phyloP scores from a whole-genome alignment of 1,284 basidiomycete species.

The Coniferiporia sulphurascens region DNA sequence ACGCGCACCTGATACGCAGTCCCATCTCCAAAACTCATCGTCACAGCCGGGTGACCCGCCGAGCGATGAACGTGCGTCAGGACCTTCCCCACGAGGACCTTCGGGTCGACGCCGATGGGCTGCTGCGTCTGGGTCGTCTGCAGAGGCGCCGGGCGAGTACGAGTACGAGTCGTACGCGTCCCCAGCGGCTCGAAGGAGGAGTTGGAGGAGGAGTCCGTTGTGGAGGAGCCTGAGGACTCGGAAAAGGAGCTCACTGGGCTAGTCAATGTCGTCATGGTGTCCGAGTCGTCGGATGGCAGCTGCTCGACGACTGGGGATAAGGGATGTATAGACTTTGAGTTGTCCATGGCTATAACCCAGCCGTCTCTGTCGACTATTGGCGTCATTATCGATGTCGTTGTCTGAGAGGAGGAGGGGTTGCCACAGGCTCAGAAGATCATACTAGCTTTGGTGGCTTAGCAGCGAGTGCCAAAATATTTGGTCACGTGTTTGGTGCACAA shows the following conservation, averaged over 20 bases:
- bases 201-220: slow-evolving; percentile 19
- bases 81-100: slow-evolving; percentile 46
- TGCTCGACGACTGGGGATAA: not conserved
- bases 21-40: slow-evolving; percentile 50
- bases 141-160: slow-evolving; percentile 30
- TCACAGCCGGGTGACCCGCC: slow-evolving; percentile 48
- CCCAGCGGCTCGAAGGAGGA: slow-evolving; percentile 17
- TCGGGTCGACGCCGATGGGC: slow-evolving; percentile 47
- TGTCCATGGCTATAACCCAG: slow-evolving; percentile 4
- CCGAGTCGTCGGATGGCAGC: slow-evolving; percentile 1
- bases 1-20: slow-evolving; percentile 53
- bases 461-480: too few species aligned
- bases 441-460: too few species aligned
- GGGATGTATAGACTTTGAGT: not conserved
- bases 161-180: not conserved
- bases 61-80: slow-evolving; percentile 46
- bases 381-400: not conserved
- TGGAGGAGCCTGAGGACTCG: too few species aligned
- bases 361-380: slow-evolving; percentile 12
- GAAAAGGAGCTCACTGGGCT: slow-evolving; percentile 13
- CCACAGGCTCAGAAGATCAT: too few species aligned
- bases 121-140: too few species aligned
- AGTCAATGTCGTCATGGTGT: not conserved
- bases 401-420: not conserved
- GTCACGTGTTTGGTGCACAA: too few species aligned